Conservation (phyloP, 2,329 filamentous ascomycete genomes). For the Chrysoporthe cubensis region DNA sequence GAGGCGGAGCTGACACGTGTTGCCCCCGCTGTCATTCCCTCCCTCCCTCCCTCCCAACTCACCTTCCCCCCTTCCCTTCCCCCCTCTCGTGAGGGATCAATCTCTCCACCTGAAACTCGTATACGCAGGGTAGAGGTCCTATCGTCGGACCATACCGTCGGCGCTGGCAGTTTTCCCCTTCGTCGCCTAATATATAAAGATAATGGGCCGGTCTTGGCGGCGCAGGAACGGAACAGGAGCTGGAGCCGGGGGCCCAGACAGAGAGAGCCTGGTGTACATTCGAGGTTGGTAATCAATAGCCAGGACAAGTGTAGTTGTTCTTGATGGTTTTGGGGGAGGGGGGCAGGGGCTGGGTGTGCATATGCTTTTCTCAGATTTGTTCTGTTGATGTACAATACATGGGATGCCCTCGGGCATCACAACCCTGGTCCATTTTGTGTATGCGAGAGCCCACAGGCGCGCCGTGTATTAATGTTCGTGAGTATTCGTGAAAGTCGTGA, state of each 20-base stretch:
- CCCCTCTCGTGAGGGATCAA: too few relatives aligned
- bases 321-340: too few relatives aligned
- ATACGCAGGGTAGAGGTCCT: background rate
- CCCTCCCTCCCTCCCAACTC: background rate
- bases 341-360: too few relatives aligned
- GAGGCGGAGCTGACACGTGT: background rate
- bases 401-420: background rate
- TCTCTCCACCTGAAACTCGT: background rate
- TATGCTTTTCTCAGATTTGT: background rate
- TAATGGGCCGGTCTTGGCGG: background rate
- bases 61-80: background rate
- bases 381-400: background rate
- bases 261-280: background rate
- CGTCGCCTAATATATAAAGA: slow-evolving; percentile 5
- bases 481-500: background rate
- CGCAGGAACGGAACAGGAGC: background rate
- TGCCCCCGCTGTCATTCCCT: background rate
- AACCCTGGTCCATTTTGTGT: background rate
- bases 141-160: background rate
- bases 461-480: background rate
- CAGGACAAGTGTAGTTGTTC: too few relatives aligned
- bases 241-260: background rate
- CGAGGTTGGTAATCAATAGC: too few relatives aligned
- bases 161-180: background rate
- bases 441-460: background rate